Evolutionary conservation across 805 yeast genomes (phyloP).

Genomic region (Hanseniaspora taiwanica): DNA sequence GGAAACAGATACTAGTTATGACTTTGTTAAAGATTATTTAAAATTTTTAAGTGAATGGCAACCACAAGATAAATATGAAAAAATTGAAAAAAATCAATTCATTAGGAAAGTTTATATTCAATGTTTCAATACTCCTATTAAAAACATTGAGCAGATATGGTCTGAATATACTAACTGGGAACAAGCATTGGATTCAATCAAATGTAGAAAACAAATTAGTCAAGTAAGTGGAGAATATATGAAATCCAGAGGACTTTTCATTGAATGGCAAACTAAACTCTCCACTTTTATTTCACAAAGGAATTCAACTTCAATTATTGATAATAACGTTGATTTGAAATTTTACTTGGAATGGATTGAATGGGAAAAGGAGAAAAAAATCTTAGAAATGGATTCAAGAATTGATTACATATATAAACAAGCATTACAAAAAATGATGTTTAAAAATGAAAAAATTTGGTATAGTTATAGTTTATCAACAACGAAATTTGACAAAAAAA

Average conservation of each 20-base stretch:
- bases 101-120: constrained; percentile 60
- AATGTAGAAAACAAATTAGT: constrained; percentile 73
- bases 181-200: constrained; percentile 54
- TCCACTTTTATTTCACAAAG: too few species aligned
- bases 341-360: constrained; percentile 65
- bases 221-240: constrained; percentile 76
- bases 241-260: constrained; percentile 69
- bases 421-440: constrained; percentile 50
- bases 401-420: constrained; percentile 61
- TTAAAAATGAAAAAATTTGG: constrained; percentile 57
- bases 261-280: constrained; percentile 39
- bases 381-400: constrained; percentile 47
- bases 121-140: constrained; percentile 63
- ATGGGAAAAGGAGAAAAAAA: constrained; percentile 64
- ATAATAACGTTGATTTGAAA: too few species aligned
- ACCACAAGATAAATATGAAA: constrained; percentile 72
- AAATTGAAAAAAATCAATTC: constrained; percentile 65
- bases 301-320: too few species aligned
- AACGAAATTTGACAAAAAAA: constrained; percentile 20
- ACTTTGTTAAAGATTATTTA: constrained; percentile 74
- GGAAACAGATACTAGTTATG: constrained; percentile 47
- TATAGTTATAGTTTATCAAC: constrained; percentile 26
- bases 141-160: constrained; percentile 70
- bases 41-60: constrained; percentile 66
- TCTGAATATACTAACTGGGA: constrained; percentile 72